These are phyloP conservation scores for Calocybe cyanea DNA, from an alignment of 768 basidiomycete genomes.

Conservation along the genomic window DNA sequence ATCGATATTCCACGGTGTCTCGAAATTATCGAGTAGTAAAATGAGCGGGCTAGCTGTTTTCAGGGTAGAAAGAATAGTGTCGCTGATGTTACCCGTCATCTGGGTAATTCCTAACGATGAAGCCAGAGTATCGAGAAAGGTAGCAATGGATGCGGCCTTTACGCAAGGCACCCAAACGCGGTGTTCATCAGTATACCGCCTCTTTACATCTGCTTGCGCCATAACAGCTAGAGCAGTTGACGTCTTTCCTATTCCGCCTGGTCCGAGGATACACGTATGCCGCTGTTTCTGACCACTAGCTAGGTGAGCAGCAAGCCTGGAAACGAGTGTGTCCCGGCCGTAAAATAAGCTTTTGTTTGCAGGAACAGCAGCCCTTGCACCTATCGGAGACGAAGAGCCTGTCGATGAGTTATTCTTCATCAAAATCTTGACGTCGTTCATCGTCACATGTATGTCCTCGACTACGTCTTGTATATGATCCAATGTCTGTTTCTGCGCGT, in stretches of 20 bases:
- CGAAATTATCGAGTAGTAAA: slow-evolving; percentile 29
- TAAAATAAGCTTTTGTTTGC: slow-evolving; percentile 14
- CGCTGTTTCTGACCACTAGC: slow-evolving; percentile 28
- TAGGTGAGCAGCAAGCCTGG: slow-evolving; percentile 15
- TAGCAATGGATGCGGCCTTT: slow-evolving; percentile 19
- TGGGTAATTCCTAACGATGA: slow-evolving; percentile 15
- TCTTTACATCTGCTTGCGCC: slow-evolving; percentile 16
- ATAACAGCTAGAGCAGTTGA: slow-evolving; percentile 25
- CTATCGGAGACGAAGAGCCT: slow-evolving; percentile 15
- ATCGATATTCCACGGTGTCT: too few species aligned
- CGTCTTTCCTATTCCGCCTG: slow-evolving; percentile 32
- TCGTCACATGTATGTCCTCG: slow-evolving; percentile 6
- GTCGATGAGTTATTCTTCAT: background rate
- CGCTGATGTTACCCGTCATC: slow-evolving; percentile 11
- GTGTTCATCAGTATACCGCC: slow-evolving; percentile 13
- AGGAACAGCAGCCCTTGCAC: slow-evolving; percentile 2
- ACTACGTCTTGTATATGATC: background rate
- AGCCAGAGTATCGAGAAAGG: slow-evolving; percentile 20
- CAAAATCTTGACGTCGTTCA: background rate
- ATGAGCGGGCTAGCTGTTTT: slow-evolving; percentile 12
- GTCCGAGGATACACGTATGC: slow-evolving; percentile 24
- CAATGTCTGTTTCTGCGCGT: background rate
- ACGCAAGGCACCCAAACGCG: slow-evolving; percentile 28
- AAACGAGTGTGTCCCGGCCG: too few species aligned
- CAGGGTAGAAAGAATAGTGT: slow-evolving; percentile 15